Evolutionary conservation across 805 yeast species (phyloP).

Genomic region (Myxozyma neglecta): DNA sequence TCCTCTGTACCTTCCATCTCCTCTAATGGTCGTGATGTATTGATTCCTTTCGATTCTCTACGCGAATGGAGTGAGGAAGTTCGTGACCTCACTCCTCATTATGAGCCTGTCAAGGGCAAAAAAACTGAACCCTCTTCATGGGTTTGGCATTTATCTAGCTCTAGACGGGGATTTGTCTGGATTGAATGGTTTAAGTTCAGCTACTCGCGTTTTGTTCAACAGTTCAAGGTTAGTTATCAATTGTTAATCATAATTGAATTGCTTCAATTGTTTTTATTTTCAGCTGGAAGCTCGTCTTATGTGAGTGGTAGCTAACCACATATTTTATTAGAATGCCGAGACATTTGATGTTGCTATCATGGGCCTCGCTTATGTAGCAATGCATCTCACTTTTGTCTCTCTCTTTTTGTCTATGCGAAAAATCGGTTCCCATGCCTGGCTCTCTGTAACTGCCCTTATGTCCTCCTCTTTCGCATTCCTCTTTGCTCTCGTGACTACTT

Average conservation of each 20-base stretch:
- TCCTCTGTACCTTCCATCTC: slow-evolving; percentile 10
- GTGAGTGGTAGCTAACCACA: slow-evolving; percentile 2
- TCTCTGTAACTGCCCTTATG: slow-evolving; percentile 73
- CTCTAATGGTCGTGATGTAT: slow-evolving; percentile 44
- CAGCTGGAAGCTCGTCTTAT: not conserved
- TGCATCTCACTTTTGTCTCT: slow-evolving; percentile 78
- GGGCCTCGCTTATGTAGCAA: slow-evolving; percentile 77
- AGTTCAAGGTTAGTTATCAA: slow-evolving; percentile 25
- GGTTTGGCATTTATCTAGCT: slow-evolving; percentile 48
- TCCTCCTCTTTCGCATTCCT: slow-evolving; percentile 82
- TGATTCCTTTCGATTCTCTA: slow-evolving; percentile 35
- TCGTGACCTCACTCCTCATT: slow-evolving; percentile 25
- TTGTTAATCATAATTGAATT: not conserved
- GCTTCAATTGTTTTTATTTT: not conserved
- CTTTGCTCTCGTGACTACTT: slow-evolving; percentile 67
- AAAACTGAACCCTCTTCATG: slow-evolving; percentile 37
- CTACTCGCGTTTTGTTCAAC: slow-evolving; percentile 38
- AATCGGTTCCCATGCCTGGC: slow-evolving; percentile 84
- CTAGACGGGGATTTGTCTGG: slow-evolving; percentile 43
- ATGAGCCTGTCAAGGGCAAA: not conserved
- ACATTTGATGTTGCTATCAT: slow-evolving; percentile 80
- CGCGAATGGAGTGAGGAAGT: slow-evolving; percentile 37
- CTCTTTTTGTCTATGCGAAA: slow-evolving; percentile 73
- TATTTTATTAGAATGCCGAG: slow-evolving; percentile 59
- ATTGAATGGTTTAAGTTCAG: slow-evolving; percentile 41